These are phyloP conservation scores for Xylaria sp. DNA, from an alignment of 2,329 filamentous ascomycete species.

Conservation along the genomic window DNA sequence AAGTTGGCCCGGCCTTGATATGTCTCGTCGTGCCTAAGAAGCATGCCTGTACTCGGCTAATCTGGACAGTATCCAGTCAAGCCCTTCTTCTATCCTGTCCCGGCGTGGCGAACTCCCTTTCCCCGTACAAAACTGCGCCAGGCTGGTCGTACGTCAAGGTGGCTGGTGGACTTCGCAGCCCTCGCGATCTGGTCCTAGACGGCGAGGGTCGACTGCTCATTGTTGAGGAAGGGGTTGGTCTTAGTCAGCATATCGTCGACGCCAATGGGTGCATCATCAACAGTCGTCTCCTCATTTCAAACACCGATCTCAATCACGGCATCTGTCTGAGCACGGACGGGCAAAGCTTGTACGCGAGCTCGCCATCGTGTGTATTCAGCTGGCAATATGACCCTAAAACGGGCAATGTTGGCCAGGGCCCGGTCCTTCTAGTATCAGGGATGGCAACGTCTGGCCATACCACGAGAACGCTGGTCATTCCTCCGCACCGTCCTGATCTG, in stretches of 20 bases:
- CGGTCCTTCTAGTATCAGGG: slow-evolving; percentile 59
- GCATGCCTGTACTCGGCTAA: neutral
- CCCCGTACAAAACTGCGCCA: slow-evolving; percentile 38
- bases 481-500: slow-evolving; percentile 58
- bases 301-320: slow-evolving; percentile 54
- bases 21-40: neutral
- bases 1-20: neutral
- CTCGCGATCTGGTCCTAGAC: slow-evolving; percentile 44
- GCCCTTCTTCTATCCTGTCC: slow-evolving; percentile 37
- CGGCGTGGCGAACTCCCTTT: slow-evolving; percentile 27
- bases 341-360: slow-evolving; percentile 56
- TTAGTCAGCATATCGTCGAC: slow-evolving; percentile 46
- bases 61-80: slow-evolving; percentile 3
- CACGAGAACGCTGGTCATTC: slow-evolving; percentile 66
- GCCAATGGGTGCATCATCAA: slow-evolving; percentile 43
- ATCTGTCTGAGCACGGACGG: slow-evolving; percentile 52
- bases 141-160: slow-evolving; percentile 45
- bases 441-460: slow-evolving; percentile 65
- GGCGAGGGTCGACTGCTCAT: slow-evolving; percentile 43
- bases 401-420: slow-evolving; percentile 51
- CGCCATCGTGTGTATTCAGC: slow-evolving; percentile 58
- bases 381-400: slow-evolving; percentile 64
- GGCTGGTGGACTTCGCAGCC: slow-evolving; percentile 38
- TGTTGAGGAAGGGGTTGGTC: slow-evolving; percentile 41
- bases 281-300: slow-evolving; percentile 38